Conservation (phyloP, 768 basidiomycete genomes). For the Rubroboletus satanas region DNA sequence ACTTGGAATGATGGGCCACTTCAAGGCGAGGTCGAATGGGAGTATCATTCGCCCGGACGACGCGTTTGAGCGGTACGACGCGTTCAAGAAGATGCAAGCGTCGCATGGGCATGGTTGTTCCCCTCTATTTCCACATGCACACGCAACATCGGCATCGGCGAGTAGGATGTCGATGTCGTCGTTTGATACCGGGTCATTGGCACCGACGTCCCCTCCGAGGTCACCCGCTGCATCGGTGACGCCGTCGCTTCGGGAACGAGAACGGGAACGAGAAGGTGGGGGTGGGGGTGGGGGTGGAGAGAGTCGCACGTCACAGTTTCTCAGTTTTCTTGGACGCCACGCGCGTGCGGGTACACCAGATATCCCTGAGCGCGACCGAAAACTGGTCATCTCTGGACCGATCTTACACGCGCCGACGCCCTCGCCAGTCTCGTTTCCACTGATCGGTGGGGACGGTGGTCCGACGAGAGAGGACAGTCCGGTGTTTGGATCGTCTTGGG, state of each 20-base stretch:
- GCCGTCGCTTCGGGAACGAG: constrained; percentile 29
- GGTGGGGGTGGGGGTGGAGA: constrained; percentile 23
- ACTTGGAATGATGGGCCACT: neutral
- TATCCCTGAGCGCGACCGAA: constrained; percentile 41
- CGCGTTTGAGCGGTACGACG: constrained; percentile 86
- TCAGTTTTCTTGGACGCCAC: constrained; percentile 59
- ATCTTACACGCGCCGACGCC: constrained; percentile 40
- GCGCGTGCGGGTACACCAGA: constrained; percentile 45
- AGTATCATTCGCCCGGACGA: constrained; percentile 53
- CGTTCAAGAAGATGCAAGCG: constrained; percentile 58
- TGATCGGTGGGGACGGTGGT: constrained; percentile 1
- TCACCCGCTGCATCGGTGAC: constrained; percentile 33
- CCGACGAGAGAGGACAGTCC: constrained; percentile 49
- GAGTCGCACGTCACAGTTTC: constrained; percentile 44
- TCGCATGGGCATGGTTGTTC: constrained; percentile 8
- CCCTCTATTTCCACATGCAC: constrained; percentile 2
- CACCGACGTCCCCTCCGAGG: constrained; percentile 40
- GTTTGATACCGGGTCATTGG: constrained; percentile 37
- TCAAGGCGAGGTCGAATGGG: constrained; percentile 14
- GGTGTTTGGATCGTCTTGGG: constrained; percentile 79
- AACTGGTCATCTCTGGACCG: constrained; percentile 65
- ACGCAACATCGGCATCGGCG: constrained; percentile 1
- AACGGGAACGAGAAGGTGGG: neutral
- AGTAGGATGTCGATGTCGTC: constrained; percentile 67
- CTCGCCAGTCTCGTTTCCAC: neutral